Base-by-base conservation (phyloP, 2,329 filamentous ascomycete species). In the Fusarium sp. region DNA sequence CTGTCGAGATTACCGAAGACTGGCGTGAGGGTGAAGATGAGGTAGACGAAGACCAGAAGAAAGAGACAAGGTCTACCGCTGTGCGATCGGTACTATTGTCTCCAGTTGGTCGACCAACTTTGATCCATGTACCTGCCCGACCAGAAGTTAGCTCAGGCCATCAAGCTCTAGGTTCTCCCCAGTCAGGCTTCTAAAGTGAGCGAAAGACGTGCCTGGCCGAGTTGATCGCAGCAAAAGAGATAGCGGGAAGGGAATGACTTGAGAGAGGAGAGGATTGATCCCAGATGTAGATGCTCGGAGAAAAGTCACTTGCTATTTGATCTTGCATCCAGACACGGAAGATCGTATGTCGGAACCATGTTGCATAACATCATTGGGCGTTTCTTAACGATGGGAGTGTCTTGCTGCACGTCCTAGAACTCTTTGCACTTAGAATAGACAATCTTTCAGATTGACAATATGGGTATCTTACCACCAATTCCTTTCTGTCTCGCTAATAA, bases 391-490 rank as follows among this genome's bases (percentile, higher is more conserved):
- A 13, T 51, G 28, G 13, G 22, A 31, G 20, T 26, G 13, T 33
- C 14, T 61, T 38, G 26, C 14, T 51, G 45, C 31, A 44, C 39
- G 18, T 22, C 33, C 20, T 36, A 26, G n/a, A 14, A 26, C 45
- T 42, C 26, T 33, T 26, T 9, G 18, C n/a, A 36, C 31, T 41
- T 16, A 51, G 41, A 39, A 24, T 45, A 31, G n/a, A 47, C 22
- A 33, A 30, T 51, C 35, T 48, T 55, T 63, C 35, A 47, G 42
- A 45, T 47, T 62, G 39, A 53, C 28, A 61, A 44, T 42, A 57
- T 61, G 68, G 68, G 71, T 72, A 74, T 74, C 57, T 69, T 47
- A 38, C 42, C 33, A 35, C 26, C n/a, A 41, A 44, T 47, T 38
- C 14, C 18, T 41, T 54, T 55, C 35, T 15, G 42, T 33, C 48